These are phyloP conservation scores for Phylloporus scabripes DNA, from an alignment of 768 basidiomycete genomes.

Conservation along the genomic window DNA sequence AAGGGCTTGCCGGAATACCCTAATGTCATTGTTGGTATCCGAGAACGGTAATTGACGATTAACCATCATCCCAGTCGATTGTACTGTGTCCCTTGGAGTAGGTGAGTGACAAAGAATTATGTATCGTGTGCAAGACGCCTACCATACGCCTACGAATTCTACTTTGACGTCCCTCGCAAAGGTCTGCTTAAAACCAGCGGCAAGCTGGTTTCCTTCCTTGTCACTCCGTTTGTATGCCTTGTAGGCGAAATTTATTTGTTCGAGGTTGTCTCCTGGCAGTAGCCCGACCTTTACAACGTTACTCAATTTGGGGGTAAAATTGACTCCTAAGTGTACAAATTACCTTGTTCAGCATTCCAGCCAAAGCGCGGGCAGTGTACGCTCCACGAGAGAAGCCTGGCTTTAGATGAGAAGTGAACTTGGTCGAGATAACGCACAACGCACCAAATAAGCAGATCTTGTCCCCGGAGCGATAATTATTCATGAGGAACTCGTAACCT, in stretches of 20 bases:
- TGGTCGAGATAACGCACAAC: background rate
- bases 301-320: constrained; percentile 1
- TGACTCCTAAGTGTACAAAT: background rate
- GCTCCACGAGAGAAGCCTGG: constrained; percentile 73
- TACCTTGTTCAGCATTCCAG: constrained; percentile 70
- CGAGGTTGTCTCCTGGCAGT: constrained; percentile 57
- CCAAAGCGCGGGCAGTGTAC: constrained; percentile 65
- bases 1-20: constrained; percentile 71
- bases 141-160: constrained; percentile 83
- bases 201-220: constrained; percentile 38
- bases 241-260: constrained; percentile 73
- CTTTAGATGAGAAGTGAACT: constrained; percentile 11
- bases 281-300: constrained; percentile 53
- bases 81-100: constrained; percentile 64
- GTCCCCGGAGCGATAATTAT: constrained; percentile 68
- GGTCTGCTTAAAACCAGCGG: constrained; percentile 64
- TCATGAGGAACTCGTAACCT: constrained; percentile 76
- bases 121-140: constrained; percentile 10
- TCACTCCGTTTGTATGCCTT: constrained; percentile 59
- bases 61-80: constrained; percentile 66
- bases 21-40: constrained; percentile 54
- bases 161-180: constrained; percentile 64
- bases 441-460: constrained; percentile 70
- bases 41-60: constrained; percentile 63
- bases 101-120: constrained; percentile 2